Base-by-base conservation (phyloP, 352 stramenopile species). In the Phytopythium sindhum region DNA sequence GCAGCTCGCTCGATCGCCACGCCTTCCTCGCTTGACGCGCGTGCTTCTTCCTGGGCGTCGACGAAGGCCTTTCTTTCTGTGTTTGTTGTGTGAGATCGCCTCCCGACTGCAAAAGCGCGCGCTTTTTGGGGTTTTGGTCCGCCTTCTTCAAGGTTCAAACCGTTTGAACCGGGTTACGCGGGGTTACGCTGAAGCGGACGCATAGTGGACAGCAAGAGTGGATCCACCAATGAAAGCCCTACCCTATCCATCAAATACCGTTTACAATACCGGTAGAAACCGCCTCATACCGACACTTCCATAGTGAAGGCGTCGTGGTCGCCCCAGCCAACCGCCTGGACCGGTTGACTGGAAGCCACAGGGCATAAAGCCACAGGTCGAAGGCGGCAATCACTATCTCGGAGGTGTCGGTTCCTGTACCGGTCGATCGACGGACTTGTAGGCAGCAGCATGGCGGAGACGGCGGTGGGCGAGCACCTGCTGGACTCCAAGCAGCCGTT, bases 401-500 rank as follows among this genome's bases (percentile, higher is more conserved):
- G n/a, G n/a, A n/a, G n/a, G n/a, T n/a, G n/a, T 39, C 14, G 33
- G 7, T 39, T 14, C 7, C 33, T 39, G 7, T 39, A 2, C 33
- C 10, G 33, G 33, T 39, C 33, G 33, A 39, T 39, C 33, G 33
- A 26, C 44, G 0, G 45, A 58, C 17, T 29, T 19, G 50, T n/a
- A n/a, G 24, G 21, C 10, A 21, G 31, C 7, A 28, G 3, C 37
- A 66, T 50, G 56, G 42, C 64, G 54, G 59, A 57, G 47, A 37
- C 35, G 74, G 78, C 52, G 50, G 84, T 95, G 59, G 90, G 73
- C 65, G 75, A 88, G 69, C 81, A 78, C 50, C 67, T 96, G 24
- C 72, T 96, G 57, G 88, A 94, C 63, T 80, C 72, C 64, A 81
- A 95, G 66, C 78, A 91, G 72, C 60, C 82, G 63, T 96, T 96